Evolutionary conservation across 495 filamentous ascomycete species (phyloP).

Genomic region (Immersiella caudata): DNA sequence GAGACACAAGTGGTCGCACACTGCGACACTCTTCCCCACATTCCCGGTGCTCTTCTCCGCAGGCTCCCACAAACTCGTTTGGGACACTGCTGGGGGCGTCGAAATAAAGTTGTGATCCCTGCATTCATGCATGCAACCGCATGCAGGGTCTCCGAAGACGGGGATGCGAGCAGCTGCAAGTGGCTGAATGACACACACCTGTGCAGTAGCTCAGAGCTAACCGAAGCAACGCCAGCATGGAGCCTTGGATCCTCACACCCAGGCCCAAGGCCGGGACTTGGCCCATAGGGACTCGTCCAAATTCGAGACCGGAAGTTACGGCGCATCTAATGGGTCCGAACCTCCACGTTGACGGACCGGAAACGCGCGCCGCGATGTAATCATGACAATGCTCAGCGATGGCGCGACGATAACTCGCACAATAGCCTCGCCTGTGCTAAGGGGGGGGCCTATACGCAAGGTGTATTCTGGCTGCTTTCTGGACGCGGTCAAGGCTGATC

Average conservation of each 20-base stretch:
- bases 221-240: constrained; percentile 6
- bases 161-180: constrained; percentile 1
- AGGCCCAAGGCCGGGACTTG: neutral
- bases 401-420: neutral
- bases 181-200: constrained; percentile 18
- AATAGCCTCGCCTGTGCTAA: neutral
- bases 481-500: neutral
- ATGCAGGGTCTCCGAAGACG: constrained; percentile 16
- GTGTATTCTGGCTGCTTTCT: neutral
- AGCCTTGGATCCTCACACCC: neutral
- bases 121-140: constrained; percentile 16
- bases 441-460: neutral
- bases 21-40: neutral
- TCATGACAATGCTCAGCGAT: constrained; percentile 22
- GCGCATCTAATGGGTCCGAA: neutral
- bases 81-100: constrained; percentile 16
- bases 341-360: constrained; percentile 2
- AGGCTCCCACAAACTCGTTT: neutral
- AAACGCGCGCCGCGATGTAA: constrained; percentile 17
- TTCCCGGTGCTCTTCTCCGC: neutral
- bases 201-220: constrained; percentile 19
- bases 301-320: no score
- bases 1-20: neutral
- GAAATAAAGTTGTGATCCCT: constrained; percentile 34
- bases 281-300: neutral